These are phyloP conservation scores for Flueggea neowawraea DNA, from an alignment of 441 rosid species.

Conservation along the genomic window DNA sequence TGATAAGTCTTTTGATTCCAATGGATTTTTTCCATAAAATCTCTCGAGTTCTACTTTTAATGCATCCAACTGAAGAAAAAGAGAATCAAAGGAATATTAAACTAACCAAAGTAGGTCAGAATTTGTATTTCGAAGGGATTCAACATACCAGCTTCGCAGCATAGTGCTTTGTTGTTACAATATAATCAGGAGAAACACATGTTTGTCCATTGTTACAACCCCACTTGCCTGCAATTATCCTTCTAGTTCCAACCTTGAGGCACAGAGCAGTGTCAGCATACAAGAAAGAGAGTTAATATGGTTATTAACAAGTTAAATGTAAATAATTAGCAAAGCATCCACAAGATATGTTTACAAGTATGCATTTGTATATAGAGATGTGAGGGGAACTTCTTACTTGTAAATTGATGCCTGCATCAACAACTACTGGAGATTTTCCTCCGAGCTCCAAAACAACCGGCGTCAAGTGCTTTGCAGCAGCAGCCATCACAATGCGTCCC, in stretches of 20 bases:
- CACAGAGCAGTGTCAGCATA: conserved; percentile 2
- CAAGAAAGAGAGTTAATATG: not conserved
- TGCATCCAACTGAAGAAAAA: conserved; percentile 55
- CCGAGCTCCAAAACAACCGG: conserved; percentile 81
- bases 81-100: conserved; percentile 3
- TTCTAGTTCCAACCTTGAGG: conserved; percentile 54
- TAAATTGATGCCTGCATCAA: conserved; percentile 55
- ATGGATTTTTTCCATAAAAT: conserved; percentile 74
- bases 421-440: conserved; percentile 68
- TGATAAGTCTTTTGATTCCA: conserved; percentile 84
- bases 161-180: conserved; percentile 55
- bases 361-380: no score
- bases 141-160: conserved; percentile 56
- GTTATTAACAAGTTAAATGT: no score
- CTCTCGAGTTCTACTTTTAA: conserved; percentile 60
- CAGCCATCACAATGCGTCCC: conserved; percentile 73
- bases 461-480: conserved; percentile 84
- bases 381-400: conserved; percentile 28
- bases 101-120: not conserved
- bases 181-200: conserved; percentile 65
- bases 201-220: conserved; percentile 73
- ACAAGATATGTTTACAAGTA: no score
- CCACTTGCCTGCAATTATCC: conserved; percentile 78
- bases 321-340: no score
- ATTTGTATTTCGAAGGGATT: not conserved